These are phyloP conservation scores for Arctostaphylos glauca DNA, from an alignment of 148 eudicot species.

Conservation along the genomic window DNA sequence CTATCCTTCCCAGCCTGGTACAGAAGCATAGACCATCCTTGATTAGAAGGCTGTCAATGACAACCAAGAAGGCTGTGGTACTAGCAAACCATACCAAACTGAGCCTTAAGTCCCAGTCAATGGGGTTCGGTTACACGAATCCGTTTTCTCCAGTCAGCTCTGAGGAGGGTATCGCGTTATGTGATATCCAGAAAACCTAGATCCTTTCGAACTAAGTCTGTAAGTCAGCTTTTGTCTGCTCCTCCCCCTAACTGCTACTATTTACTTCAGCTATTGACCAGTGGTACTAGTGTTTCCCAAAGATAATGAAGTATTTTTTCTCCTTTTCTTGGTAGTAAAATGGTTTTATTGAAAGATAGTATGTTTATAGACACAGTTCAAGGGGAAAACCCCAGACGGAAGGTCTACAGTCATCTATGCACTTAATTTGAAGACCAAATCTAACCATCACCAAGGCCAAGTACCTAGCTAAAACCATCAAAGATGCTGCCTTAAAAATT, in stretches of 20 bases:
- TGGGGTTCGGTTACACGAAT: no score
- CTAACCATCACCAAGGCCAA: constrained; percentile 1
- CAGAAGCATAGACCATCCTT: not conserved
- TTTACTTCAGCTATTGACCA: no score
- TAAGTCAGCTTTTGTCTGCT: no score
- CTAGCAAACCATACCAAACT: no score
- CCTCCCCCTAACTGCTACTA: no score
- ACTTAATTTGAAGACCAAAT: not conserved
- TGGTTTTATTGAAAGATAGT: not conserved
- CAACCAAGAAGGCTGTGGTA: not conserved
- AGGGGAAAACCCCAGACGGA: not conserved
- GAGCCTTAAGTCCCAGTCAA: no score
- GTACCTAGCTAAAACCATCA: not conserved
- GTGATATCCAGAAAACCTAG: no score
- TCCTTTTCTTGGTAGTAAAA: not conserved
- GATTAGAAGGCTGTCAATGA: not conserved
- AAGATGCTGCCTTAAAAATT: not conserved
- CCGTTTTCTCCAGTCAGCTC: no score
- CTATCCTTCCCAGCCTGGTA: not conserved
- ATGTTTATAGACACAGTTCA: not conserved
- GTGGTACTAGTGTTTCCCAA: not conserved
- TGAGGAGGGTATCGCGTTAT: no score
- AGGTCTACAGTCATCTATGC: not conserved
- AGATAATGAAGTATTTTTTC: not conserved
- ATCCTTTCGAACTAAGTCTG: no score